Evolutionary conservation across 805 yeast species (phyloP).

Genomic region (Saturnispora kantuleensis): DNA sequence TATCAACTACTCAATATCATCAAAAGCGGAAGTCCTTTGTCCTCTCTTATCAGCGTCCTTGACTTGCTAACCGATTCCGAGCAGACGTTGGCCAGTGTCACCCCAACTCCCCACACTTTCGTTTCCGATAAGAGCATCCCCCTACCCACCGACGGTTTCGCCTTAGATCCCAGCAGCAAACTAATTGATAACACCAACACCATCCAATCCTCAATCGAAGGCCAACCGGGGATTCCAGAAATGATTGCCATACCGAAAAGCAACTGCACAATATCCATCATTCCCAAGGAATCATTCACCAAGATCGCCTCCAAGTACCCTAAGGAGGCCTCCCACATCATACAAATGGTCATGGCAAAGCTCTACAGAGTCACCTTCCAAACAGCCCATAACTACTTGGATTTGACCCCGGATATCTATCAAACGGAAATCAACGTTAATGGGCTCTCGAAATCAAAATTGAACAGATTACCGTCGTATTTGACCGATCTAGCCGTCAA

Average conservation of each 20-base stretch:
- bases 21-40: conserved; percentile 74
- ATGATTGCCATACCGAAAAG: conserved; percentile 66
- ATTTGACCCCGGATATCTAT: conserved; percentile 71
- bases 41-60: conserved; percentile 72
- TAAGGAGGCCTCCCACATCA: conserved; percentile 84
- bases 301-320: conserved; percentile 69
- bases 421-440: conserved; percentile 67
- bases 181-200: conserved; percentile 2
- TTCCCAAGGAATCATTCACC: conserved; percentile 76
- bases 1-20: conserved; percentile 74
- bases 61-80: conserved; percentile 42
- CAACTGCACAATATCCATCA: conserved; percentile 81
- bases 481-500: conserved; percentile 33
- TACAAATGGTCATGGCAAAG: conserved; percentile 82
- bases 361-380: conserved; percentile 85
- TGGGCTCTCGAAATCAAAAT: conserved; percentile 26
- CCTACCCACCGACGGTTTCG: conserved; percentile 10
- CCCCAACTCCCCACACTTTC: conserved; percentile 10
- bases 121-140: background rate
- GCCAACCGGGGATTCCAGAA: conserved; percentile 12
- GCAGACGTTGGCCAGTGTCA: conserved; percentile 5
- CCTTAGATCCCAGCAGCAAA: conserved; percentile 6
- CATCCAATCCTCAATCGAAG: background rate
- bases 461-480: conserved; percentile 48
- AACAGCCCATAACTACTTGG: conserved; percentile 80